Evolutionary conservation across 2,329 filamentous ascomycete genomes (phyloP).

Genomic region (Ophiostoma montium): DNA sequence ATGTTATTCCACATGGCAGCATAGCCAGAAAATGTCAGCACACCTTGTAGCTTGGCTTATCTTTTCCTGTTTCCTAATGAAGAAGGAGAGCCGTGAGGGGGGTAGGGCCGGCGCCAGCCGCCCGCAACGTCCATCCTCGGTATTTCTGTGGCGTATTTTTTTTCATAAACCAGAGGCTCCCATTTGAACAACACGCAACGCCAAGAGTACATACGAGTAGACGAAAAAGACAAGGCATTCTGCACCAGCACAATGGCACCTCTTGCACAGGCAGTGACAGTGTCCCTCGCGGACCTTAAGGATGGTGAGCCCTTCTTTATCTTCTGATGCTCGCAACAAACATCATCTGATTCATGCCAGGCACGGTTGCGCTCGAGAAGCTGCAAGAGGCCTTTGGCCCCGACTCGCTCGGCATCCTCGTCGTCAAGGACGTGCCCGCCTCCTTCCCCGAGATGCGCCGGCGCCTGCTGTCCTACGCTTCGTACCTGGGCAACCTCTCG

Average conservation of each 20-base stretch:
- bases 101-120: constrained; percentile 7
- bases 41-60: background rate
- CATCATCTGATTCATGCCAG: constrained; percentile 24
- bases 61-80: background rate
- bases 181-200: no score
- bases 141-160: background rate
- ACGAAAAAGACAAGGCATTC: no score
- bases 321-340: background rate
- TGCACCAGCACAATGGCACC: constrained; percentile 6
- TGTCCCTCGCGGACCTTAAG: constrained; percentile 13
- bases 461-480: constrained; percentile 69
- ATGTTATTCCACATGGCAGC: no score
- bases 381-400: constrained; percentile 78
- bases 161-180: no score
- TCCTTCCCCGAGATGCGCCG: constrained; percentile 59
- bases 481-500: constrained; percentile 74
- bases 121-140: background rate
- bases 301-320: constrained; percentile 6
- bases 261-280: constrained; percentile 12
- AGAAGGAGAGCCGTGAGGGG: constrained; percentile 1
- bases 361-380: constrained; percentile 50
- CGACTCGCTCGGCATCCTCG: constrained; percentile 76
- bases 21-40: background rate
- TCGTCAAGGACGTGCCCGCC: constrained; percentile 73
- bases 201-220: no score